Evolutionary conservation across 2,329 filamentous ascomycete species (phyloP).

Genomic region (Ascochyta lentis): DNA sequence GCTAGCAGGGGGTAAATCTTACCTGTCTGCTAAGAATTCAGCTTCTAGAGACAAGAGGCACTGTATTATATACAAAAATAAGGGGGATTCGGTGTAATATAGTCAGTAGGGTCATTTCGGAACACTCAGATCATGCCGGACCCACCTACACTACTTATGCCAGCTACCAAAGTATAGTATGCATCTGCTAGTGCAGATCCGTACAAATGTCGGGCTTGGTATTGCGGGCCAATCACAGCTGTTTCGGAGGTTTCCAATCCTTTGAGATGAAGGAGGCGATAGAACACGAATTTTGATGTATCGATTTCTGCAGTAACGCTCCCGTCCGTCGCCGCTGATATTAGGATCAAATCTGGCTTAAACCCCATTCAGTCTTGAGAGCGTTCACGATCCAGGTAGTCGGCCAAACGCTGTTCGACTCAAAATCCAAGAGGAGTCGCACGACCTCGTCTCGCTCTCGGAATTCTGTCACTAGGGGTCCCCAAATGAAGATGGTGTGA

Average conservation of each 20-base stretch:
- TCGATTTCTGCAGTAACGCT: neutral
- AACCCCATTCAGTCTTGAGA: slow-evolving; percentile 36
- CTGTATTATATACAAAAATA: too few species aligned
- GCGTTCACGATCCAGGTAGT: slow-evolving; percentile 41
- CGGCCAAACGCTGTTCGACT: slow-evolving; percentile 37
- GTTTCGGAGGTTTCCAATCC: neutral
- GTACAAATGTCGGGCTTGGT: neutral
- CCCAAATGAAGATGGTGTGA: slow-evolving; percentile 40
- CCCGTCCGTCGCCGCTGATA: neutral
- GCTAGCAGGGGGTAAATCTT: too few species aligned
- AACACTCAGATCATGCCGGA: too few species aligned
- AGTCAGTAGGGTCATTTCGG: too few species aligned
- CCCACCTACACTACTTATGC: too few species aligned
- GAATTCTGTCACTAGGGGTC: slow-evolving; percentile 27
- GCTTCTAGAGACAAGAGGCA: too few species aligned
- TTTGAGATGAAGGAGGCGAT: too few species aligned
- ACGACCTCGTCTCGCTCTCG: slow-evolving; percentile 33
- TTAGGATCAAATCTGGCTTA: neutral
- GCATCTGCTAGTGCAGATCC: neutral
- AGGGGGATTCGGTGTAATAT: too few species aligned
- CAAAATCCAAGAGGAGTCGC: slow-evolving; percentile 31
- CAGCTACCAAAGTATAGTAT: too few species aligned
- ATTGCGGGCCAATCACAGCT: slow-evolving; percentile 1
- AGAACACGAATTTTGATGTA: neutral
- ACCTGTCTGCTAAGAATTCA: too few species aligned